A percentile compares a stretch with the other conserved stretches of the same genome.
These are phyloP conservation scores for Ampelomyces quisqualis DNA, from an alignment of 2,329 filamentous ascomycete genomes.

Conservation along the genomic window DNA sequence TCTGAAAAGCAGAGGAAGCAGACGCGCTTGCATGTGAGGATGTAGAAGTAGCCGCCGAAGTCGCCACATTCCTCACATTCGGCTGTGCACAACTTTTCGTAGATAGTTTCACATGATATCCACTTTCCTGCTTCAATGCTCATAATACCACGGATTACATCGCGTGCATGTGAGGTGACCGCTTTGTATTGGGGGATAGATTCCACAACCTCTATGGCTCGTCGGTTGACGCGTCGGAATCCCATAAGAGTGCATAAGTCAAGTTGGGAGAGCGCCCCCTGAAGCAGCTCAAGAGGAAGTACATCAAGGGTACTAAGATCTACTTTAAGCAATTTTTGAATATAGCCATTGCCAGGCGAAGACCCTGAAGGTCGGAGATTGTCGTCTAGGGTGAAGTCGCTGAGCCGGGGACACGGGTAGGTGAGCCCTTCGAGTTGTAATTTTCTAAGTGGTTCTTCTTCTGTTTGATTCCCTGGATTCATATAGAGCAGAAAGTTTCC, in stretches of 20 bases:
- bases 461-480: not conserved
- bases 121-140: conserved; percentile 33
- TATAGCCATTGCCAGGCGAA: conserved; percentile 3
- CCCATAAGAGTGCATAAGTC: conserved; percentile 39
- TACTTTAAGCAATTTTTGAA: conserved; percentile 2
- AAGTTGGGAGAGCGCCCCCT: conserved; percentile 11
- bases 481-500: not conserved
- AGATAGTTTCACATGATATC: conserved; percentile 38
- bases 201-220: conserved; percentile 42
- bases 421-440: conserved; percentile 1
- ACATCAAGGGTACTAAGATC: conserved; percentile 8
- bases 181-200: conserved; percentile 39
- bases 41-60: conserved; percentile 45
- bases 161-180: conserved; percentile 35
- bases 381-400: conserved; percentile 4
- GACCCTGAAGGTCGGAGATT: conserved; percentile 4
- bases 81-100: conserved; percentile 33
- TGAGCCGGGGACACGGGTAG: conserved; percentile 1
- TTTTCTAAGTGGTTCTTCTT: not conserved
- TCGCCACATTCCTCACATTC: conserved; percentile 41
- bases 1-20: conserved; percentile 34
- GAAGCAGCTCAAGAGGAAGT: conserved; percentile 14
- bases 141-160: conserved; percentile 38
- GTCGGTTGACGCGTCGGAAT: conserved; percentile 42
- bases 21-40: conserved; percentile 44